phyloP scores from a whole-genome alignment of 202 grass and related monocot species.

The Tripidium arundinaceum region DNA sequence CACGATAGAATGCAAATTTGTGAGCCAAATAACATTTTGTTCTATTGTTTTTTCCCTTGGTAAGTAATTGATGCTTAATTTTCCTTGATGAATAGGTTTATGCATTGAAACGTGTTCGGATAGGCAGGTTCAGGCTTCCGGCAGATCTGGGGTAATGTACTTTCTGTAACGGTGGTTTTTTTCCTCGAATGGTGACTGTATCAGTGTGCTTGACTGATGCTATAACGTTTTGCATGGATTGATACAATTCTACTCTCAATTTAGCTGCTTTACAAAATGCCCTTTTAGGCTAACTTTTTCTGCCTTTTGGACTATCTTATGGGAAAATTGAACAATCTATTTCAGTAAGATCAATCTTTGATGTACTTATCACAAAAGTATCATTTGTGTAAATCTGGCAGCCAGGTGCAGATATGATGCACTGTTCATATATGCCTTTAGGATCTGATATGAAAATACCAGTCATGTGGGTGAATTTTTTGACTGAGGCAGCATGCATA shows the following conservation, averaged over 20 bases:
- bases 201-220: background rate
- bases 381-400: background rate
- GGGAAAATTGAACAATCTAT: slow-evolving; percentile 8
- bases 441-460: background rate
- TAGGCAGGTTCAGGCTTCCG: slow-evolving; percentile 81
- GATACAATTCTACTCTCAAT: background rate
- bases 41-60: background rate
- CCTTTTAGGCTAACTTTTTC: slow-evolving; percentile 4
- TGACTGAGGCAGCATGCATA: background rate
- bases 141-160: slow-evolving; percentile 73
- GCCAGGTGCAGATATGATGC: background rate
- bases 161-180: slow-evolving; percentile 15
- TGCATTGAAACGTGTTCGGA: slow-evolving; percentile 73
- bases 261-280: background rate
- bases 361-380: background rate
- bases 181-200: background rate
- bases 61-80: slow-evolving; percentile 39
- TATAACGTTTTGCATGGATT: background rate
- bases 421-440: background rate
- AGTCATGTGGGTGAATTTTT: background rate
- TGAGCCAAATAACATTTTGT: background rate
- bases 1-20: background rate
- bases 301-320: background rate
- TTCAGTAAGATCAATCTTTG: background rate
- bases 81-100: slow-evolving; percentile 54